These are phyloP conservation scores for Lipomyces chichibuensis DNA, from an alignment of 805 yeast species.

Conservation along the genomic window DNA sequence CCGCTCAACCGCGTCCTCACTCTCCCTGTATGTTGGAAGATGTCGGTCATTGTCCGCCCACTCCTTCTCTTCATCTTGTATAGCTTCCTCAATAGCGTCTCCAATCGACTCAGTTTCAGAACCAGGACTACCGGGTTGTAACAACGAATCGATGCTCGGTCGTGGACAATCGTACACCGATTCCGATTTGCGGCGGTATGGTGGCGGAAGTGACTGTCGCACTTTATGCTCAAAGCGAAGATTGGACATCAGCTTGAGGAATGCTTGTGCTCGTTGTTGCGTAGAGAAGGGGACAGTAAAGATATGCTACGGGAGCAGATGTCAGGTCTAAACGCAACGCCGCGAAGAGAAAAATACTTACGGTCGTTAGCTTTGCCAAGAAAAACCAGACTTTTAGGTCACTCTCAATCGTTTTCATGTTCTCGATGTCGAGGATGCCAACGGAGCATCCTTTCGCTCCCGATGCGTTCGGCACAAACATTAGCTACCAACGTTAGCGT, in stretches of 20 bases:
- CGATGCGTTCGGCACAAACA: constrained; percentile 22
- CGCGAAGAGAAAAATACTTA: background rate
- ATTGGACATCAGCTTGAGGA: constrained; percentile 40
- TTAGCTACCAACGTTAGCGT: constrained; percentile 10
- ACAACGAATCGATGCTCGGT: constrained; percentile 13
- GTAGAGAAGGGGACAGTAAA: constrained; percentile 41
- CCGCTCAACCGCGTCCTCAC: constrained; percentile 35
- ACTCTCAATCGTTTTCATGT: constrained; percentile 30
- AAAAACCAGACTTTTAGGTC: constrained; percentile 33
- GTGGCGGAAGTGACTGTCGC: constrained; percentile 42
- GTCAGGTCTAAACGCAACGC: background rate
- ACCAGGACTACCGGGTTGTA: background rate
- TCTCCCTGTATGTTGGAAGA: constrained; percentile 32
- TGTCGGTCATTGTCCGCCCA: constrained; percentile 33
- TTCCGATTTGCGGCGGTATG: constrained; percentile 36
- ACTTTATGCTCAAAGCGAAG: constrained; percentile 43
- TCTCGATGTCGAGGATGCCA: constrained; percentile 24
- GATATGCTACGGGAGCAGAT: constrained; percentile 21
- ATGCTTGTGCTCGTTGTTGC: constrained; percentile 37
- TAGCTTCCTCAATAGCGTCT: constrained; percentile 31
- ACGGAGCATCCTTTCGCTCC: constrained; percentile 26
- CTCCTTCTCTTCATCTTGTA: constrained; percentile 33
- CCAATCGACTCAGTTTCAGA: constrained; percentile 4
- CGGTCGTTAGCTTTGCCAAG: constrained; percentile 16
- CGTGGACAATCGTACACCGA: constrained; percentile 24